These are phyloP conservation scores for Lachnellula hyalina DNA, from an alignment of 2,329 filamentous ascomycete species.

Conservation along the genomic window DNA sequence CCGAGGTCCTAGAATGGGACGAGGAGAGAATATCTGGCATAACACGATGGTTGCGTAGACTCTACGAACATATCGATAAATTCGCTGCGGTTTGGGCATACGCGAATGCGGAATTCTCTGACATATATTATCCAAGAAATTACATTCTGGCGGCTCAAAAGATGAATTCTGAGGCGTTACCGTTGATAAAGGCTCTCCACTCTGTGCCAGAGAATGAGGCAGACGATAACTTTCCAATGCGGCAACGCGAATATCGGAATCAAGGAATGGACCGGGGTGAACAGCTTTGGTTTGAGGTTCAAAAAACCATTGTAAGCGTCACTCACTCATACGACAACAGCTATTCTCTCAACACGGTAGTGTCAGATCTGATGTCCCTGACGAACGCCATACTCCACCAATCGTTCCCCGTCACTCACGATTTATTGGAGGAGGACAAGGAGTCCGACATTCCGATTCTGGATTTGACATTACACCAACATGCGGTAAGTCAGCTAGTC, in stretches of 20 bases:
- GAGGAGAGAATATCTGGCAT: conserved; percentile 76
- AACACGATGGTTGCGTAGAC: conserved; percentile 69
- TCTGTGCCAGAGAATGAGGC: not conserved
- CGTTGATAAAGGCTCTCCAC: too few species aligned
- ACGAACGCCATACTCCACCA: conserved; percentile 60
- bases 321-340: conserved; percentile 64
- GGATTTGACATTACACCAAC: conserved; percentile 8
- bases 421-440: not conserved
- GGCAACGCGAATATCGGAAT: conserved; percentile 33
- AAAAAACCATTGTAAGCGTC: conserved; percentile 62
- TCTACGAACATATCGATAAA: conserved; percentile 35
- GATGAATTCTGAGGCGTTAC: too few species aligned
- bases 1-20: conserved; percentile 83
- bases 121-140: conserved; percentile 1
- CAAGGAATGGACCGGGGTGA: conserved; percentile 9
- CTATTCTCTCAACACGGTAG: conserved; percentile 74
- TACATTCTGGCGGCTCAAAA: too few species aligned
- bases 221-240: not conserved
- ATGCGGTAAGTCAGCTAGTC: conserved; percentile 52
- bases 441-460: conserved; percentile 13
- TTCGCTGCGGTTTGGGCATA: not conserved
- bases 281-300: conserved; percentile 58
- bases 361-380: conserved; percentile 77
- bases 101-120: conserved; percentile 23
- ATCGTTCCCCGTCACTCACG: not conserved